Evolutionary conservation across 2,329 filamentous ascomycete species (phyloP), one percentile per base, ranked within the genome.

Genomic region (Trichoderma arundinaceum): DNA sequence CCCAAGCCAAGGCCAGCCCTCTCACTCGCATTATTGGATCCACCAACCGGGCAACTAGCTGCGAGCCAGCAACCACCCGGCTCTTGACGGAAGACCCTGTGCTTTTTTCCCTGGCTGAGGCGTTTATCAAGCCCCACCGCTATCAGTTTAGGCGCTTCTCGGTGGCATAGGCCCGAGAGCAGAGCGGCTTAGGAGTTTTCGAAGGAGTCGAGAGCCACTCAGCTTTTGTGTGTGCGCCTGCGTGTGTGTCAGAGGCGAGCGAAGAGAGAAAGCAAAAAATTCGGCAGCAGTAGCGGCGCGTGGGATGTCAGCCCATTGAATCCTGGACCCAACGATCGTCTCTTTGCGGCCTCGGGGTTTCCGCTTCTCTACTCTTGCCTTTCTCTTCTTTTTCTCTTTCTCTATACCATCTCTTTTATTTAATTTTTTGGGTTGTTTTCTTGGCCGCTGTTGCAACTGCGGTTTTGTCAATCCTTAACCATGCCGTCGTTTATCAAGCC

Each of bases 401-500:
- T 28, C 46, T 38, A 53, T 46, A 44, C 59, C 59, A 63, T 33
- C 28, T 46, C 49, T 33, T n/a, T 39, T 43, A 10, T 52, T 51
- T 60, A 13, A 4, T 7, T 22, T 48, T 4, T 13, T 44, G 48
- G 59, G n/a, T 41, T 41, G 54, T 32, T 32, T 48, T 38, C 17
- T 35, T 49, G 38, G 66, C 62, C 33, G 56, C 41, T 35, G 33
- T 41, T 48, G 43, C 22, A 41, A 35, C 41, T 57, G 57, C 46
- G 48, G 43, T 32, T 43, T 56, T 63, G 66, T 68, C 70, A 63
- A 28, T 10, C 28, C 33, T 32, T 19, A 58, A 43, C 66, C 71
- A 87, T 86, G 84, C 83, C 83, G 67, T 84, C 81, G 32, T 85
- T 86, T 69, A 28, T 28, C 22, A 86, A 86, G 65, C 83, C 83